Evolutionary conservation across 176 grass and related monocot genomes (phyloP).

Genomic region (Canna indica): DNA sequence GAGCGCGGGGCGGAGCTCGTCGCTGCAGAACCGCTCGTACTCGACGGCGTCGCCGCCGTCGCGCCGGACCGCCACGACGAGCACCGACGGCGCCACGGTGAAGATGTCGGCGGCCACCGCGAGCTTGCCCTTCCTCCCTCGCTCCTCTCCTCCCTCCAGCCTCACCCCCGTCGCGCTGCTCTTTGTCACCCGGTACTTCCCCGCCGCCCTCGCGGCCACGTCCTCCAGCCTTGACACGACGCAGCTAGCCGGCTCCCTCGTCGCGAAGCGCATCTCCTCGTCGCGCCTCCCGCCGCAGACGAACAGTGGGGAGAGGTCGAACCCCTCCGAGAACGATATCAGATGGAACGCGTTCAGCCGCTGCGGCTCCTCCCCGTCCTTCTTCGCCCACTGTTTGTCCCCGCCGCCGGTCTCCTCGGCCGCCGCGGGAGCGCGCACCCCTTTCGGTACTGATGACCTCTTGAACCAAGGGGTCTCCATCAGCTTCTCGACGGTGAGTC

Average conservation of each 20-base stretch:
- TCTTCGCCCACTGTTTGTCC: slow-evolving; percentile 2
- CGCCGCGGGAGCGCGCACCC: not conserved
- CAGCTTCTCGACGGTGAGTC: slow-evolving; percentile 8
- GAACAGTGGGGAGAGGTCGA: slow-evolving; percentile 18
- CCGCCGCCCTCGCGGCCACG: slow-evolving; percentile 1
- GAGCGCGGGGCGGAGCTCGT: slow-evolving; percentile 17
- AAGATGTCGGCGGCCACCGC: slow-evolving; percentile 9
- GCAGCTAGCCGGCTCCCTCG: slow-evolving; percentile 10
- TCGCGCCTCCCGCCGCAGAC: not conserved
- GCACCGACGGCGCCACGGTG: slow-evolving; percentile 16
- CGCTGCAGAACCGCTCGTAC: slow-evolving; percentile 15
- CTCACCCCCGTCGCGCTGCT: slow-evolving; percentile 10
- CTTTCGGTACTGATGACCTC: not conserved
- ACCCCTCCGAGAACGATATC: slow-evolving; percentile 16
- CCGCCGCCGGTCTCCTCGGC: not conserved
- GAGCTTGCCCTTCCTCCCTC: slow-evolving; percentile 15
- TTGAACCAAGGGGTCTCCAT: slow-evolving; percentile 17
- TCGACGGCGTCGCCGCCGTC: slow-evolving; percentile 12
- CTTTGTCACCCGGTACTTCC: slow-evolving; percentile 18
- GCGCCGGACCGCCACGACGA: slow-evolving; percentile 6
- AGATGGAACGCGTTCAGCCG: slow-evolving; percentile 17
- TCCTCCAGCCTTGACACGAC: slow-evolving; percentile 15
- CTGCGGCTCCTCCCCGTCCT: slow-evolving; percentile 10
- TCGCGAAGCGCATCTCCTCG: slow-evolving; percentile 10
- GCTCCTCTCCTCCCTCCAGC: slow-evolving; percentile 14